These are phyloP conservation scores for Coniochaeta sp. DNA, from an alignment of 2,329 filamentous ascomycete species.

Conservation along the genomic window DNA sequence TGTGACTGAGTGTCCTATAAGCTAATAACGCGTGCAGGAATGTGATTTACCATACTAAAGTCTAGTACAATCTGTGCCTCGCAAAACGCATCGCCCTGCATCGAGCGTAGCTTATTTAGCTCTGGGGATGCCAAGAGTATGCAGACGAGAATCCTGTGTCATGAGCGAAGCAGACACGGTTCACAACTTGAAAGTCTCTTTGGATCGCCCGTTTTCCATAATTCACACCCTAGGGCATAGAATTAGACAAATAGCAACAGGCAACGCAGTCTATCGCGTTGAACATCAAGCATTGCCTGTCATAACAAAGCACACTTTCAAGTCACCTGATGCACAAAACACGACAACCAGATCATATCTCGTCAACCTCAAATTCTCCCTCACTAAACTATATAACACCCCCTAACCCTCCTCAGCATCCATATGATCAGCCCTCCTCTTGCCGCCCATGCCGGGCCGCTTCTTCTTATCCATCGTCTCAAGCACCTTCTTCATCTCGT, in stretches of 20 bases:
- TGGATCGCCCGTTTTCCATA: too few relatives aligned
- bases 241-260: not conserved
- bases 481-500: constrained; percentile 72
- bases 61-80: not conserved
- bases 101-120: not conserved
- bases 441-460: constrained; percentile 25
- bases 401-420: constrained; percentile 63
- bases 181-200: too few relatives aligned
- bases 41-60: not conserved
- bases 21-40: not conserved
- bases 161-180: too few relatives aligned
- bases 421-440: constrained; percentile 52
- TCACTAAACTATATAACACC: not conserved
- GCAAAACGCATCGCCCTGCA: not conserved
- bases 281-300: not conserved
- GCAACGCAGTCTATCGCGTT: not conserved
- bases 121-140: too few relatives aligned
- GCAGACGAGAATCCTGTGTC: too few relatives aligned
- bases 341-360: too few relatives aligned
- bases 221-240: too few relatives aligned
- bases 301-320: not conserved
- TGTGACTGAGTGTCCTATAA: too few relatives aligned
- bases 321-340: not conserved
- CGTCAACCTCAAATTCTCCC: not conserved
- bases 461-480: constrained; percentile 46